phyloP scores from a whole-genome alignment of 371 early-diverging fungal species.

The Coemansia sp. region DNA sequence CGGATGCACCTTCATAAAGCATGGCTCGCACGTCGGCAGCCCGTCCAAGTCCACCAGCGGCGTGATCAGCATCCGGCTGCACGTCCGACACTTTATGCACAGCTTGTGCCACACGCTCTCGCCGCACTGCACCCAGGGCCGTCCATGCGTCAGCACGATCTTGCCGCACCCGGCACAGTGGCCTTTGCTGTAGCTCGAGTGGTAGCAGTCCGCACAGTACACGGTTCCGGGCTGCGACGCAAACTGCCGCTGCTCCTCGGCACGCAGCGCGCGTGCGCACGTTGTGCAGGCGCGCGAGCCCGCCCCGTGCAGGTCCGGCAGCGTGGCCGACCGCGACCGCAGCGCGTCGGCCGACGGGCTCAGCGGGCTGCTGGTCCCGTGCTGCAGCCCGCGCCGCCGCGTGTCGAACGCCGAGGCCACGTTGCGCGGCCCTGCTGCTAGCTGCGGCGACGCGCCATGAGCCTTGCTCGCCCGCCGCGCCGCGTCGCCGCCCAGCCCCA shows the following conservation, averaged over 20 bases:
- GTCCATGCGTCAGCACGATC: slow-evolving; percentile 51
- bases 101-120: slow-evolving; percentile 52
- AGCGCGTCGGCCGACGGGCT: slow-evolving; percentile 10
- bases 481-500: background rate
- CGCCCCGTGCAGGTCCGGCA: slow-evolving; percentile 21
- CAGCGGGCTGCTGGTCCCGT: slow-evolving; percentile 18
- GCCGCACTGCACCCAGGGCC: slow-evolving; percentile 51
- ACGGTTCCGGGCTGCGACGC: slow-evolving; percentile 45
- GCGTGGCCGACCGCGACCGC: slow-evolving; percentile 44
- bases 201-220: slow-evolving; percentile 51
- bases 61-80: slow-evolving; percentile 29
- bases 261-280: slow-evolving; percentile 27
- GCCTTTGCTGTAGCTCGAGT: slow-evolving; percentile 51
- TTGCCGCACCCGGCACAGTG: slow-evolving; percentile 46
- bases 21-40: slow-evolving; percentile 66
- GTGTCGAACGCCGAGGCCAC: slow-evolving; percentile 18
- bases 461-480: slow-evolving; percentile 2
- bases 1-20: slow-evolving; percentile 51
- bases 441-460: background rate
- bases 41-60: slow-evolving; percentile 63
- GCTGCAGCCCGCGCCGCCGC: slow-evolving; percentile 5
- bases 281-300: slow-evolving; percentile 23
- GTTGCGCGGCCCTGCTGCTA: background rate
- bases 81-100: slow-evolving; percentile 45
- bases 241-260: slow-evolving; percentile 51